Evolutionary conservation across 768 basidiomycete species (phyloP), one percentile per base, ranked within the genome.

Genomic region (Boletus sp.): DNA sequence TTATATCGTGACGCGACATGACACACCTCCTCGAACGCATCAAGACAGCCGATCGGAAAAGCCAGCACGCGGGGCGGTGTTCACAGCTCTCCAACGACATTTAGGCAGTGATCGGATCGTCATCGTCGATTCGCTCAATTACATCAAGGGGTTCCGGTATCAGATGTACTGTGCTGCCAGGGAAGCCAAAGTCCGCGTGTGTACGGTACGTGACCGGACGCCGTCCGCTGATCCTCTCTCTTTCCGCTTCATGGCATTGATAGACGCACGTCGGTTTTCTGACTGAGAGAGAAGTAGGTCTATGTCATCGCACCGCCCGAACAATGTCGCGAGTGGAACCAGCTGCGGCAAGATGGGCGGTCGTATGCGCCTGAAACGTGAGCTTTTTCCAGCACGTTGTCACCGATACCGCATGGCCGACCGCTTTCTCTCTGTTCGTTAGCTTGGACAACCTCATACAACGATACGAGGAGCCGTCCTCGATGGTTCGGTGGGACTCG

Each of bases 401-500:
- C 14, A 3, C 20, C 14, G 14, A 20, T 15, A 20, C 6, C 20
- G 35, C 29, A 30, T 24, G 1, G 45, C 4, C 17, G 24, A 47
- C 5, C 33, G 33, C 5, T 2, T 14, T 1, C n/a, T n/a, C n/a
- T n/a, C n/a, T n/a, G n/a, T n/a, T n/a, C 30, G 9, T 15, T n/a
- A 60, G 57, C 8, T 37, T 55, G 54, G 54, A 65, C 17, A 63
- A 58, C 69, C 82, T 99, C 4, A 72, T 98, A 36, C 78, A 87
- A 66, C 81, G 96, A 50, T 98, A 86, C 64, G 97, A 99, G 75
- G 97, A 98, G 65, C 97, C 97, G 0, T 94, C 92, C 0, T 95
- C 94, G 5, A 95, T 95, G 89, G 95, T 92, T n/a, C 85, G 96
- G 48, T 99, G 96, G 96, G 96, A 99, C 71, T 91, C 96, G 0